Evolutionary conservation across 148 eudicot species (phyloP).

Genomic region (Rhododendron mucronatum): DNA sequence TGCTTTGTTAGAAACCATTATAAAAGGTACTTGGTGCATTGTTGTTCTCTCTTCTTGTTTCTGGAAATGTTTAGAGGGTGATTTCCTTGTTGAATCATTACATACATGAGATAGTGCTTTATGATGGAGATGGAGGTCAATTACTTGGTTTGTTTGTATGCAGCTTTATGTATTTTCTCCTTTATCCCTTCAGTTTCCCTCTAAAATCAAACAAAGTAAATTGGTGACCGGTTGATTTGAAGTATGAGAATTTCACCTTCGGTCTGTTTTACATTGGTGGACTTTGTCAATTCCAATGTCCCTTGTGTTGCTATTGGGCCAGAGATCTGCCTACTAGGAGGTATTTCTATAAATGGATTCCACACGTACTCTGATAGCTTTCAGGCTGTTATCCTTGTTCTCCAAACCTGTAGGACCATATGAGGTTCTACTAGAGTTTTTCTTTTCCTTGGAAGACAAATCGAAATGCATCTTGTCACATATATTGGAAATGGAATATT

Average conservation of each 20-base stretch:
- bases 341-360: neutral
- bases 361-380: neutral
- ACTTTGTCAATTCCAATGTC: neutral
- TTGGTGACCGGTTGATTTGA: neutral
- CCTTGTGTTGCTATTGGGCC: neutral
- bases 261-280: neutral
- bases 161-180: neutral
- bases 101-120: neutral
- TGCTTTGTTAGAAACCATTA: conserved; percentile 60
- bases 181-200: neutral
- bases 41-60: conserved; percentile 11
- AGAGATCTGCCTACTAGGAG: neutral
- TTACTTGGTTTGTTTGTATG: neutral
- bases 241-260: neutral
- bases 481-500: neutral
- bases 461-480: neutral
- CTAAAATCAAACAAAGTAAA: neutral
- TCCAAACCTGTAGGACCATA: neutral
- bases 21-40: conserved; percentile 57
- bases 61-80: neutral
- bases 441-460: neutral
- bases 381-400: neutral
- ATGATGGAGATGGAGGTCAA: neutral
- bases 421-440: neutral
- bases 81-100: neutral